phyloP scores from a whole-genome alignment of 2,329 filamentous ascomycete species.

The Ascochyta lentis region DNA sequence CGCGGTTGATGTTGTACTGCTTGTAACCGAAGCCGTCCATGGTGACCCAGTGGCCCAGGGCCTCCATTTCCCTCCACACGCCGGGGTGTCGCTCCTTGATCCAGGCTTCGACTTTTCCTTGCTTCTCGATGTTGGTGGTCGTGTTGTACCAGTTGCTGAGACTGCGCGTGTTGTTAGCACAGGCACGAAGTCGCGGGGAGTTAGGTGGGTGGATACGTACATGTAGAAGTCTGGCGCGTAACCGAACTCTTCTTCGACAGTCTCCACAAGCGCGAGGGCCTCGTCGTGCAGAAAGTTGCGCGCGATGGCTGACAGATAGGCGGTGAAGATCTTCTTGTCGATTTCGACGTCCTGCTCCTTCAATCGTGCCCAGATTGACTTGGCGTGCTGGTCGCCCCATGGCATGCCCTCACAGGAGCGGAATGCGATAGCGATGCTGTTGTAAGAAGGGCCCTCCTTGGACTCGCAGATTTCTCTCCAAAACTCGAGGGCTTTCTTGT shows the following conservation, averaged over 20 bases:
- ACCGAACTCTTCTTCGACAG: conserved; percentile 71
- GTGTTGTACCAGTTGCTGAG: conserved; percentile 79
- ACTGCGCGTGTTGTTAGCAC: conserved; percentile 52
- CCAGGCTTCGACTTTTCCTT: conserved; percentile 77
- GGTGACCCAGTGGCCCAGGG: conserved; percentile 52
- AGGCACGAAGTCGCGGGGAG: background rate
- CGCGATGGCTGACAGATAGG: conserved; percentile 78
- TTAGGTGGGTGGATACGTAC: conserved; percentile 59
- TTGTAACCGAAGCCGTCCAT: conserved; percentile 47
- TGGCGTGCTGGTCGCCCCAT: conserved; percentile 54
- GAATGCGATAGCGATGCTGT: conserved; percentile 81
- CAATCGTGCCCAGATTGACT: conserved; percentile 73
- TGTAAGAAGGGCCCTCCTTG: conserved; percentile 84
- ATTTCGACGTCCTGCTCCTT: conserved; percentile 79
- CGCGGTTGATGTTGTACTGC: conserved; percentile 44
- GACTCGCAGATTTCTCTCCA: conserved; percentile 86
- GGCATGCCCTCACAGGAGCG: conserved; percentile 72
- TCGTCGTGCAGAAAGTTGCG: conserved; percentile 74
- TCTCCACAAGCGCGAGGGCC: conserved; percentile 69
- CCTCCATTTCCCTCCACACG: conserved; percentile 71
- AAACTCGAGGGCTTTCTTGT: conserved; percentile 73
- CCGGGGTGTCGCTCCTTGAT: conserved; percentile 70
- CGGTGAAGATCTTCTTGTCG: conserved; percentile 73
- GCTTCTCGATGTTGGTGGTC: conserved; percentile 68
- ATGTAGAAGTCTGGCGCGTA: conserved; percentile 71